Evolutionary conservation across 345 rosid species (phyloP), one percentile per base, ranked within the genome.

Genomic region (Chamaenerion angustifolium): DNA sequence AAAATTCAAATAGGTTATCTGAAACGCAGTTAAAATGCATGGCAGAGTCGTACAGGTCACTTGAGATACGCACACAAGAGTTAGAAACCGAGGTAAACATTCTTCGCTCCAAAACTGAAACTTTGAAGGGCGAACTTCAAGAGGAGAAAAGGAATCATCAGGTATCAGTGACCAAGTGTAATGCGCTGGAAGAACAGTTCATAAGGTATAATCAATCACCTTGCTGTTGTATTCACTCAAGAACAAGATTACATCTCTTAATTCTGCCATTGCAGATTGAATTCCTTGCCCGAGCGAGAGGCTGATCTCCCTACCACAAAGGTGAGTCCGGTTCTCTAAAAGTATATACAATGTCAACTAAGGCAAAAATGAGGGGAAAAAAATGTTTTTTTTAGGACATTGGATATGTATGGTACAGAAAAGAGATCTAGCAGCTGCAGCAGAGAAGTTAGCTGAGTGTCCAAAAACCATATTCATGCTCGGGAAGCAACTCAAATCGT

Each of bases 1-100:
- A 74, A 55, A 88, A 64, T 62, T 78, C 88, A 27, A 92, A 77
- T 69, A 75, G 86, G 73, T 77, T 88, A 77, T 77, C 90, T 11
- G 95, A 87, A 67, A 92, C 86, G 15, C 99, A 92, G 67, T 79
- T 88, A 46, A 92, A 92, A 71, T 92, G 99, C 63, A 87, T 92
- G 99, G 81, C 76, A 59, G 96, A 84, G 76, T 92, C 99, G 3
- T 92, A 92, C 61, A 74, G 95, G 61, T 72, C 80, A 19, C 94
- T 92, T 48, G 99, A 92, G 77, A 68, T 75, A 27, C 88, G 76
- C 46, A 78, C 95, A 25, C 60, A 68, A 40, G 85, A 77, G 71
- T 64, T 88, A 17, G 99, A 80, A 69, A 66, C 70, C 12, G 94
- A 82, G 63, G 70, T 80, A 59, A 80, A 65, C 76, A 73, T 73